phyloP scores from a whole-genome alignment of 495 filamentous ascomycete genomes.

The Jackrogersella multiformis region DNA sequence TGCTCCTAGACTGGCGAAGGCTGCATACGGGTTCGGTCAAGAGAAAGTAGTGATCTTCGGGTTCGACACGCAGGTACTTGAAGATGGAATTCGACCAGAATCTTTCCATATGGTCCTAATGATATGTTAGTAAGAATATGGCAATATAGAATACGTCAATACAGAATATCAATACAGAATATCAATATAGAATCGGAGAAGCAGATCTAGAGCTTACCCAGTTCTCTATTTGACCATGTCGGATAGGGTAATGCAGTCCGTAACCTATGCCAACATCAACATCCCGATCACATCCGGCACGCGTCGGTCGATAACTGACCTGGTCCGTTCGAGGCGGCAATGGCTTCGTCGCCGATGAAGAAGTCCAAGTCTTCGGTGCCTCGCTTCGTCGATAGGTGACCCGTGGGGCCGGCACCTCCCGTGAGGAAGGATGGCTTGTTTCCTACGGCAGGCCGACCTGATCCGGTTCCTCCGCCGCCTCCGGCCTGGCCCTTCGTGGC shows the following conservation, averaged over 20 bases:
- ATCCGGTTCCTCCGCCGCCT: slow-evolving; percentile 76
- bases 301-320: slow-evolving; percentile 58
- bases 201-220: slow-evolving; percentile 66
- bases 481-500: slow-evolving; percentile 84
- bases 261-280: slow-evolving; percentile 68
- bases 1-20: not conserved
- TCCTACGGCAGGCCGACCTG: slow-evolving; percentile 85
- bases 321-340: slow-evolving; percentile 82
- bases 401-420: slow-evolving; percentile 82
- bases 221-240: slow-evolving; percentile 97
- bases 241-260: slow-evolving; percentile 94
- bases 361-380: slow-evolving; percentile 98
- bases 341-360: slow-evolving; percentile 97
- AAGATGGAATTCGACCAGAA: slow-evolving; percentile 99
- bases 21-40: slow-evolving; percentile 89
- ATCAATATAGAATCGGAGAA: slow-evolving; percentile 1
- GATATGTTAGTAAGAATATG: too few species aligned
- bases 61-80: slow-evolving; percentile 97
- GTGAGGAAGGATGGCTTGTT: slow-evolving; percentile 95
- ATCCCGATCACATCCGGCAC: slow-evolving; percentile 28
- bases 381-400: slow-evolving; percentile 88
- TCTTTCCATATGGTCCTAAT: slow-evolving; percentile 94
- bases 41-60: slow-evolving; percentile 97
- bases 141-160: too few species aligned
- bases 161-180: too few species aligned